These are phyloP conservation scores for Spathaspora gorwiae DNA, from an alignment of 805 yeast genomes.

Conservation along the genomic window DNA sequence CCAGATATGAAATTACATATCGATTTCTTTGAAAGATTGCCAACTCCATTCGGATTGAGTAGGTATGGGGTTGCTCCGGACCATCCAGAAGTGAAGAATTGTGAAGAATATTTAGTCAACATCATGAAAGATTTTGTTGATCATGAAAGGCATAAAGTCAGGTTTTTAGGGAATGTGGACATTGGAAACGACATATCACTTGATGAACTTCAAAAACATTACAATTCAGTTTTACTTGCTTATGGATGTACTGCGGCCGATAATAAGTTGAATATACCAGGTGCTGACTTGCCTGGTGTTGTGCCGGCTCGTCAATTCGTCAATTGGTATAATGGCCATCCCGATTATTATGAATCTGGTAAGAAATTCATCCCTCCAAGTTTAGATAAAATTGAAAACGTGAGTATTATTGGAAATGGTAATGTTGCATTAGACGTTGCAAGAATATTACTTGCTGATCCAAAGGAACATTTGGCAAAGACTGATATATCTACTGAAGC, in stretches of 20 bases:
- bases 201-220: conserved; percentile 44
- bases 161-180: conserved; percentile 66
- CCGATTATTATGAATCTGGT: conserved; percentile 44
- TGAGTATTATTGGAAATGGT: conserved; percentile 91
- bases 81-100: conserved; percentile 92
- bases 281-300: conserved; percentile 61
- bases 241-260: conserved; percentile 71
- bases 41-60: conserved; percentile 88
- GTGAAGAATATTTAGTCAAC: conserved; percentile 68
- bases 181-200: conserved; percentile 63
- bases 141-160: conserved; percentile 13
- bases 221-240: conserved; percentile 72
- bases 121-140: conserved; percentile 20
- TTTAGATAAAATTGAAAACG: conserved; percentile 57
- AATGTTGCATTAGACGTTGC: conserved; percentile 94
- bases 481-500: conserved; percentile 77
- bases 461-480: conserved; percentile 48
- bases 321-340: conserved; percentile 95
- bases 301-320: conserved; percentile 82
- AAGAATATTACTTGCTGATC: conserved; percentile 61
- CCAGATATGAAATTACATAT: conserved; percentile 22
- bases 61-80: conserved; percentile 99
- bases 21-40: conserved; percentile 80
- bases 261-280: conserved; percentile 55
- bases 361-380: conserved; percentile 41